Evolutionary conservation across 257 asterid species (phyloP).

Genomic region (Gardenia jasminoides): DNA sequence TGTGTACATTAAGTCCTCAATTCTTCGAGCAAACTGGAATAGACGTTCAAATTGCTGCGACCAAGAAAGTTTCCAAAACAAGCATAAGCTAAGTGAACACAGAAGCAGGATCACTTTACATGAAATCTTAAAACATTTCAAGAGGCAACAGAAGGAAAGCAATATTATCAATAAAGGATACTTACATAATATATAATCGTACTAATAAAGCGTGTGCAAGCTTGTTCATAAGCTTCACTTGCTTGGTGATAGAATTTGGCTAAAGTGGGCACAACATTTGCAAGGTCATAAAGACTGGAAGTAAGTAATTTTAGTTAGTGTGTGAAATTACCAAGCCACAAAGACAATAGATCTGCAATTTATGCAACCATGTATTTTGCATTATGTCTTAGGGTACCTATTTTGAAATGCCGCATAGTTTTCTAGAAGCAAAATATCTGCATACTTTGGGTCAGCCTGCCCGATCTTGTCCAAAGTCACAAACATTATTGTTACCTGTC

Average conservation of each 20-base stretch:
- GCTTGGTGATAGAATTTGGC: conserved; percentile 99
- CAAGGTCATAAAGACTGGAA: conserved; percentile 91
- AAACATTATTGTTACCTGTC: conserved; percentile 94
- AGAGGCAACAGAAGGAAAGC: conserved; percentile 13
- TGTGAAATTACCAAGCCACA: conserved; percentile 12
- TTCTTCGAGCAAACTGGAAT: conserved; percentile 88
- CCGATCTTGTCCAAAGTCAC: conserved; percentile 92
- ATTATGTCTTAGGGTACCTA: conserved; percentile 50
- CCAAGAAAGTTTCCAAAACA: not conserved
- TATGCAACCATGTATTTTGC: not conserved
- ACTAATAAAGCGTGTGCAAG: conserved; percentile 84
- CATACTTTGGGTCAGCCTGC: conserved; percentile 76
- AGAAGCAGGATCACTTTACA: conserved; percentile 5
- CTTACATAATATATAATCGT: conserved; percentile 81
- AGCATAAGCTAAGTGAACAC: conserved; percentile 9
- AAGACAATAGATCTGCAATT: not conserved
- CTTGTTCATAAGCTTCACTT: conserved; percentile 90
- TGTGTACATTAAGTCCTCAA: conserved; percentile 76
- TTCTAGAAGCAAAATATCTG: conserved; percentile 84
- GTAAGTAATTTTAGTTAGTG: conserved; percentile 31
- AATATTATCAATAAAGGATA: conserved; percentile 16
- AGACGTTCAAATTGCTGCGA: conserved; percentile 94
- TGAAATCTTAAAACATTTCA: conserved; percentile 11
- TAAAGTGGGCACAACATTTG: conserved; percentile 88
- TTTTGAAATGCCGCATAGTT: conserved; percentile 98